Base-by-base conservation (phyloP, 176 grass and related monocot genomes). In the Puya raimondii region DNA sequence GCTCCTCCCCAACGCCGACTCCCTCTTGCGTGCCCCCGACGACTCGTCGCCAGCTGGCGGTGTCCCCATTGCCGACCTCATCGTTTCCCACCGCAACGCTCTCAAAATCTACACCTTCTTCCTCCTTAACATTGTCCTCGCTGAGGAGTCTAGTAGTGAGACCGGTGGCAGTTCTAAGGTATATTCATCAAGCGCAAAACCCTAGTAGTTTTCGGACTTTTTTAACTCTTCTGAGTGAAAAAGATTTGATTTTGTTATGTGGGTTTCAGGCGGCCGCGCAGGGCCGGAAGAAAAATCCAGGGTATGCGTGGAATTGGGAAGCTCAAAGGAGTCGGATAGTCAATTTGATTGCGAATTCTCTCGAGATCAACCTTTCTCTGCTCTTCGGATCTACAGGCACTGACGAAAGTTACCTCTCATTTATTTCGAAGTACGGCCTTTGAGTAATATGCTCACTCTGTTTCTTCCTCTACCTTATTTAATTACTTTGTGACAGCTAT, bases 91-190 rank as follows among this genome's bases (percentile, higher is more conserved):
- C 50, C 86, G 86, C 58, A 97, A 97, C 59, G 79, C 89, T 23
- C 82, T 97, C 47, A 97, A 97, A 69, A 90, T 97, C 71, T 97
- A 97, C 61, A 74, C 89, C 11, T 97, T 92, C 69, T 92, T 92
- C 81, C 84, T 97, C 70, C 84, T 97, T 47, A 87, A 84, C 21
- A 83, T 97, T 51, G 77, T 79, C 27, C 72, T 82, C 4, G 33
- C 59, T 0, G 71, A 85, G 75, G 93, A 97, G 76, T 72, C 84
- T 33, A 33, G 51, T 49, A 48, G 73, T 56, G 79, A 76, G 51
- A 84, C 52, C 26, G 18, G 71, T 74, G 66, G 21, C 42, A 80
- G 73, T 10, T 57, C 82, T 54, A 91, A 91, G 89, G 89, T 91
- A 64, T 22, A 61, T 61, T 42, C 33, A 42, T 42, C 5, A 42